Conservation (phyloP, 192 early-diverging fungal species). For the Linnemannia schmuckeri region DNA sequence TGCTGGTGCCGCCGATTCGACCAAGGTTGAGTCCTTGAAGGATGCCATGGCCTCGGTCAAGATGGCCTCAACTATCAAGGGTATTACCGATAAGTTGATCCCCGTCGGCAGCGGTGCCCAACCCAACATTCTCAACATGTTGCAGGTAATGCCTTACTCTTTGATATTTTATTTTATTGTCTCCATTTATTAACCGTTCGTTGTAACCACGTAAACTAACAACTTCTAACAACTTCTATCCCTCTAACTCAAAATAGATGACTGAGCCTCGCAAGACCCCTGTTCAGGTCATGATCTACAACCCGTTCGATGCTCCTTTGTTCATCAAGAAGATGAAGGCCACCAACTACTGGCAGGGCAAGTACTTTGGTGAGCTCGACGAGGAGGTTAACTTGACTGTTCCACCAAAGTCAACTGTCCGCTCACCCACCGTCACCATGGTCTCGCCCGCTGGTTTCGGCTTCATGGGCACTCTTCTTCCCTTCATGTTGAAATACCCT, state of each 20-base stretch:
- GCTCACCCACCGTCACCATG: slow-evolving; percentile 47
- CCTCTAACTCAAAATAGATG: not conserved
- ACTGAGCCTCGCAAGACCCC: slow-evolving; percentile 36
- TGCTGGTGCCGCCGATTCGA: slow-evolving; percentile 57
- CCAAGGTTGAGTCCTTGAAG: slow-evolving; percentile 58
- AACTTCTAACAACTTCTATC: not conserved
- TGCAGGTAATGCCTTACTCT: slow-evolving; percentile 13
- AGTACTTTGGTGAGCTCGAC: slow-evolving; percentile 60
- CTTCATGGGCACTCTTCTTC: slow-evolving; percentile 32
- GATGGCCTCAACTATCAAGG: slow-evolving; percentile 57
- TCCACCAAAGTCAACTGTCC: slow-evolving; percentile 29
- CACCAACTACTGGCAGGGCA: slow-evolving; percentile 55
- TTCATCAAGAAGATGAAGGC: slow-evolving; percentile 61
- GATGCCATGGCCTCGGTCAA: slow-evolving; percentile 62
- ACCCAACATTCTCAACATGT: slow-evolving; percentile 33
- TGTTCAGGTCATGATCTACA: slow-evolving; percentile 64
- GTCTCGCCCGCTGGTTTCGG: slow-evolving; percentile 40
- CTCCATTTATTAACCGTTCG: not conserved
- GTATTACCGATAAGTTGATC: slow-evolving; percentile 60
- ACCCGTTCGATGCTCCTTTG: slow-evolving; percentile 68
- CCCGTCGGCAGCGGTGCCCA: slow-evolving; percentile 32
- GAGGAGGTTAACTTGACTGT: slow-evolving; percentile 58
- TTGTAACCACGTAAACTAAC: not conserved
- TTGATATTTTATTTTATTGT: not conserved
- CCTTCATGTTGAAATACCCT: slow-evolving; percentile 40